Evolutionary conservation across 164 flowering plant species (phyloP), one percentile per base, ranked within the genome.

Genomic region (Magnolia officinalis): DNA sequence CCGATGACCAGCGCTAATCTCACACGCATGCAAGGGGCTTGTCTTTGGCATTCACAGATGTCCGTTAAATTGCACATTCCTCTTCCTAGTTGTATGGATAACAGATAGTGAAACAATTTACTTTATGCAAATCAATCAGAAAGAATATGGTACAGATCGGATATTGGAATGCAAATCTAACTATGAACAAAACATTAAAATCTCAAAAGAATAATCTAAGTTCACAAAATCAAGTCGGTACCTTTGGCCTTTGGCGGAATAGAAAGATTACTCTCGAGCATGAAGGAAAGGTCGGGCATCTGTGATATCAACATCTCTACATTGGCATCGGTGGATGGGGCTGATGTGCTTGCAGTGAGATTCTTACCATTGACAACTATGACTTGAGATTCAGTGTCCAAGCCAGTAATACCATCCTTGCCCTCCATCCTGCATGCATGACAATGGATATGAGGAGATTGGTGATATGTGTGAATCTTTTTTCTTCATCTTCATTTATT

Each of bases 201-300:
- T 55, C 73, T 68, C 23, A 73, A 74, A 59, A 73, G 37, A 49
- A 55, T 50, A 10, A 37, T 24, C 52, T 8, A 50, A 55, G n/a
- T 37, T 70, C 78, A 68, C 74, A 69, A 73, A 49, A 63, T 50
- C 63, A 72, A 72, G 2, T 70, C 65, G 63, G 76, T 45, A 45
- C 51, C 79, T 59, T 82, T 76, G 11, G 20, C 70, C 75, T 61
- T 79, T 72, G 71, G 19, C 8, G 81, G 80, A 8, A 82, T 79
- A 8, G 78, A 74, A 59, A 82, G 80, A 18, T 77, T 72, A 66
- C 50, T 70, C 49, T 67, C 82, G 37, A 82, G 80, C 82, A 82
- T 82, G 77, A 77, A 82, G 18, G 84, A 82, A 74, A 82, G 79
- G 67, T 82, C 82, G 24, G 50, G 82, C 78, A 82, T 79, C 74